phyloP scores from a whole-genome alignment of 176 grass and related monocot genomes.

The Rhipidocladum racemiflorum region DNA sequence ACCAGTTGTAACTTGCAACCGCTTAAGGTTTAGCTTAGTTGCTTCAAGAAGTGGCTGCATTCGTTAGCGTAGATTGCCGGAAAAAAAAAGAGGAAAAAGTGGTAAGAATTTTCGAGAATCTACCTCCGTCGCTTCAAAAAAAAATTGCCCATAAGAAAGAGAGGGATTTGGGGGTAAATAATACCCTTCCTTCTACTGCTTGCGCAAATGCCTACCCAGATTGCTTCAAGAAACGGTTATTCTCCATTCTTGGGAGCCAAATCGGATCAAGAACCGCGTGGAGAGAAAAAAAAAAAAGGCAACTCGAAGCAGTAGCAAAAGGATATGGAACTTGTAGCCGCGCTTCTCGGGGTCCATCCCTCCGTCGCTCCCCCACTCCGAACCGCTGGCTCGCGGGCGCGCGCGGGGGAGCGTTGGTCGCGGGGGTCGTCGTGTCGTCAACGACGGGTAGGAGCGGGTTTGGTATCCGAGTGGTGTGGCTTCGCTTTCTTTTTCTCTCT shows the following conservation, averaged over 20 bases:
- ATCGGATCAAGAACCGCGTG: constrained; percentile 25
- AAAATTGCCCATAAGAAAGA: background rate
- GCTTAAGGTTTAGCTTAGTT: background rate
- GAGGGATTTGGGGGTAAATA: background rate
- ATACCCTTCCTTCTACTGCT: background rate
- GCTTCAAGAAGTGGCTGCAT: background rate
- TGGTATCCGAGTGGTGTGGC: constrained; percentile 42
- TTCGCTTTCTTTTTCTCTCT: background rate
- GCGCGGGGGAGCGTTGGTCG: too few relatives aligned
- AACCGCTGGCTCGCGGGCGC: background rate
- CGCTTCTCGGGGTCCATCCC: constrained; percentile 70
- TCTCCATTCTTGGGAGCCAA: background rate
- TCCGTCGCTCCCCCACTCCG: background rate
- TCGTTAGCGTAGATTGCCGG: background rate
- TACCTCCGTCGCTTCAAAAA: background rate
- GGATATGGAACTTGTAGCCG: constrained; percentile 96
- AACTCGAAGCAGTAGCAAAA: constrained; percentile 23
- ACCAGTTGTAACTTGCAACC: background rate
- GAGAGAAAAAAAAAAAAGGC: background rate
- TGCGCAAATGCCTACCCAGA: constrained; percentile 32
- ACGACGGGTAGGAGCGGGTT: constrained; percentile 7
- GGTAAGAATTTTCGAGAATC: background rate
- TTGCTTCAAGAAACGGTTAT: background rate
- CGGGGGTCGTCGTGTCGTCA: constrained; percentile 1
- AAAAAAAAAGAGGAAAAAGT: background rate